These are phyloP conservation scores for Russula abietina DNA, from an alignment of 768 basidiomycete species.

Conservation along the genomic window DNA sequence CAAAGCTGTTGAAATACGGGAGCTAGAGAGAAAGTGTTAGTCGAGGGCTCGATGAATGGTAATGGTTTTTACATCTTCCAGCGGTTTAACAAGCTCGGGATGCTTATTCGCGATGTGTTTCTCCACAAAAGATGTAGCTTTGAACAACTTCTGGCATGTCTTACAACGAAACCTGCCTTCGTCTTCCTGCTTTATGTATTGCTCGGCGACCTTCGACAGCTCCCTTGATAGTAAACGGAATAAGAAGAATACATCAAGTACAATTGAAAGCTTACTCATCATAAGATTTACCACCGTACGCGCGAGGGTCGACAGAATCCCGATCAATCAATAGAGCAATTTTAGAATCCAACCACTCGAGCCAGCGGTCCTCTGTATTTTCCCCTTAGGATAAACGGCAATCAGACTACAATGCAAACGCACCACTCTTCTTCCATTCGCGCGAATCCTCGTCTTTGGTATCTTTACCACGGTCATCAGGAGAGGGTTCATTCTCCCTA, in stretches of 20 bases:
- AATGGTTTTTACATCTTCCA: conserved; percentile 66
- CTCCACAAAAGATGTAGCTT: conserved; percentile 93
- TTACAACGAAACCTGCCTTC: conserved; percentile 97
- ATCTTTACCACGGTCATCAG: conserved; percentile 32
- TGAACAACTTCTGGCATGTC: conserved; percentile 95
- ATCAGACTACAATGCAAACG: conserved; percentile 28
- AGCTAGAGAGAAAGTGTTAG: conserved; percentile 44
- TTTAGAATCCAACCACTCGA: conserved; percentile 84
- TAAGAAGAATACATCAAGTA: neutral
- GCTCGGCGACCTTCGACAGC: conserved; percentile 69
- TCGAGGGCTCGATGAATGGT: conserved; percentile 1
- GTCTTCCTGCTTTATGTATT: conserved; percentile 88
- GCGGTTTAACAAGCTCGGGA: conserved; percentile 69
- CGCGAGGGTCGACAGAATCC: conserved; percentile 74
- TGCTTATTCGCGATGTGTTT: conserved; percentile 98
- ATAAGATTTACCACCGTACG: conserved; percentile 83
- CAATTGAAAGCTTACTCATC: conserved; percentile 68
- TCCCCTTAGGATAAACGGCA: conserved; percentile 16
- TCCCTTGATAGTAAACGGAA: conserved; percentile 49
- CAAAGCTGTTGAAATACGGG: conserved; percentile 92
- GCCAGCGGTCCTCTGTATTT: conserved; percentile 76
- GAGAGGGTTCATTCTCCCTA: conserved; percentile 33
- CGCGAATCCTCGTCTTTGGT: conserved; percentile 36
- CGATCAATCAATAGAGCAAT: conserved; percentile 73
- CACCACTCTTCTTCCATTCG: conserved; percentile 65